Evolutionary conservation across 331 rosid genomes (phyloP).

Genomic region (Stylosanthes scabra): DNA sequence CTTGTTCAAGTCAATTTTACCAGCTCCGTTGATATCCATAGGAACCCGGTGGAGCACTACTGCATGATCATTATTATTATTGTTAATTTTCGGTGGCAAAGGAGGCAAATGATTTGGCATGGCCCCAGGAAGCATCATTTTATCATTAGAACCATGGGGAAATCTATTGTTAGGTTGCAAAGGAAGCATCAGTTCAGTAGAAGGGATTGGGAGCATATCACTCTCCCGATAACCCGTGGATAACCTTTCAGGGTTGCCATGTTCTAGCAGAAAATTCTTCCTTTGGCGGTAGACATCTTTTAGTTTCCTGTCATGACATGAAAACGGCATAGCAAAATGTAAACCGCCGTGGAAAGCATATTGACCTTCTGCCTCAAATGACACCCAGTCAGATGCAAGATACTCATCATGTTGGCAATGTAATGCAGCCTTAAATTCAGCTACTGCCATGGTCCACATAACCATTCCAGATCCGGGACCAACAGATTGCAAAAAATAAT

Average conservation of each 20-base stretch:
- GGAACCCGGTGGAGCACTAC: constrained; percentile 20
- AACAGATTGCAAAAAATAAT: constrained; percentile 62
- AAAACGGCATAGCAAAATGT: constrained; percentile 66
- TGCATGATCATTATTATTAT: constrained; percentile 30
- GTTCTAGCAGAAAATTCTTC: constrained; percentile 45
- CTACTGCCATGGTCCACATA: constrained; percentile 69
- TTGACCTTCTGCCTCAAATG: constrained; percentile 33
- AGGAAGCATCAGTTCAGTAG: constrained; percentile 52
- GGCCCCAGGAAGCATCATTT: constrained; percentile 36
- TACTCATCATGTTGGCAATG: constrained; percentile 54
- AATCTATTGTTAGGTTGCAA: constrained; percentile 33
- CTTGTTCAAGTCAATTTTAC: constrained; percentile 25
- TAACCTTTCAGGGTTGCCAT: constrained; percentile 35
- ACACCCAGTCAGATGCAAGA: constrained; percentile 21
- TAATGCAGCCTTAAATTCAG: constrained; percentile 68
- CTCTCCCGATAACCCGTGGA: constrained; percentile 29
- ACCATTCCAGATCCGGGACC: constrained; percentile 52
- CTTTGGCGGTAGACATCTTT: constrained; percentile 52
- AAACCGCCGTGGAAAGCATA: constrained; percentile 47
- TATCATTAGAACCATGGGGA: not conserved
- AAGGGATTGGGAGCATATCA: constrained; percentile 42
- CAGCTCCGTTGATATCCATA: constrained; percentile 17
- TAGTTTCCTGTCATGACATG: constrained; percentile 59
- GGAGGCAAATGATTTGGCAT: constrained; percentile 12
- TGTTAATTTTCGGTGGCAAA: not conserved